Base-by-base conservation (phyloP, 1,284 basidiomycete genomes). In the Garcileccinum viscosum region DNA sequence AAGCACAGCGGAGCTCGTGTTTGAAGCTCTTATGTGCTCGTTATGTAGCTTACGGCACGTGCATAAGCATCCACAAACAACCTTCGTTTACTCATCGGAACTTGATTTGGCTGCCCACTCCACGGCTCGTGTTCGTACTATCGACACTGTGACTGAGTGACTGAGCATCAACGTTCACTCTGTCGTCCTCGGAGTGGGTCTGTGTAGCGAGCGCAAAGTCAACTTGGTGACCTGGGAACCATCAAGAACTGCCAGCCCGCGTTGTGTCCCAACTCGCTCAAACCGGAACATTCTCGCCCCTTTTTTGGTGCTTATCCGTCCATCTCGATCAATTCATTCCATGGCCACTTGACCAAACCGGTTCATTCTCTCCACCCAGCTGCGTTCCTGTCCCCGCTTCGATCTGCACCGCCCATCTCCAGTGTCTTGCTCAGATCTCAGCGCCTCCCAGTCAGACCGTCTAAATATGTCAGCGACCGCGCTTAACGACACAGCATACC, bases 1-100 rank as follows among this genome's bases (percentile, higher is more conserved):
- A 71, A 68, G 79, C 72, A 79, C 76, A 71, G 75, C 69, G 67
- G 73, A 74, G 72, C 77, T 77, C 79, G 80, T 80, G 80, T 78
- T 75, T 76, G 71, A 76, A 70, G 71, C 76, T 80, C 74, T 79
- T 77, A 76, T 75, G 76, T 75, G 76, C 72, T 80, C 77, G 80
- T 79, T 80, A 78, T 81, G 73, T 77, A 73, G 68, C 72, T 79
- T 79, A 79, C 78, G 80, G 79, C 78, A 79, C 71, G 71, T 69
- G 79, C 67, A 78, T 79, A 79, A 79, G 78, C 78, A 79, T 67
- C 67, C 37, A 74, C 78, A 79, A 79, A 79, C 78, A 79, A 79
- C 69, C 64, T 56, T 78, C 65, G 79, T 81, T 80, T 72, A 81
- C n/a, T 74, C 75, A 80, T 80, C 77, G 74, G 77, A 78, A 32